phyloP scores from a whole-genome alignment of 305 asterid species.

The Rubia balearica region DNA sequence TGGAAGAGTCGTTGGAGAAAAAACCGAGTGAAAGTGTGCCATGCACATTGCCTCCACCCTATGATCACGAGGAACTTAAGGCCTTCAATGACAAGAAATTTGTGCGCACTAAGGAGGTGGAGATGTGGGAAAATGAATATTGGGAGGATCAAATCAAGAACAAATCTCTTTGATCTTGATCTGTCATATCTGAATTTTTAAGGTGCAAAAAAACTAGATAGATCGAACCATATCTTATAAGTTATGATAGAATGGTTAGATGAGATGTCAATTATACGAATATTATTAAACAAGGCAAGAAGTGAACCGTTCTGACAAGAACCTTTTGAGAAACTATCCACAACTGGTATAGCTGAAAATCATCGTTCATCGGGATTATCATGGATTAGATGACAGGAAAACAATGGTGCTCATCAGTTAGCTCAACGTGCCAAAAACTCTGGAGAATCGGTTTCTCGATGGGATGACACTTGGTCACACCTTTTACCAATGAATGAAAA shows the following conservation, averaged over 20 bases:
- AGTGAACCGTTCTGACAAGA: not conserved
- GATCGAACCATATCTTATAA: too few species aligned
- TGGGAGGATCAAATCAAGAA: constrained; percentile 38
- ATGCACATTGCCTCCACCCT: constrained; percentile 69
- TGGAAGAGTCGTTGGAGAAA: constrained; percentile 67
- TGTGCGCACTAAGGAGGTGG: constrained; percentile 46
- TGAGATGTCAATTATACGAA: too few species aligned
- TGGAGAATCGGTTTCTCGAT: too few species aligned
- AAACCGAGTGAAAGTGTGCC: constrained; percentile 49
- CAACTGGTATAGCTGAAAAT: not conserved
- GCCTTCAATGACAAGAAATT: constrained; percentile 35
- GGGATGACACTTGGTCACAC: too few species aligned
- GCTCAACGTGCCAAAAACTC: too few species aligned
- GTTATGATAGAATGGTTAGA: too few species aligned
- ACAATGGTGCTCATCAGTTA: too few species aligned
- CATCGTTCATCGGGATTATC: too few species aligned
- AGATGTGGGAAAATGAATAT: constrained; percentile 53
- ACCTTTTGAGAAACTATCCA: not conserved
- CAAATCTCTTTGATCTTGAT: not conserved
- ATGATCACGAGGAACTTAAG: constrained; percentile 37
- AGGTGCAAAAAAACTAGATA: too few species aligned
- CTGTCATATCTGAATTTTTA: too few species aligned
- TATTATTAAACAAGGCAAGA: not conserved
- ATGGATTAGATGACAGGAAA: too few species aligned
- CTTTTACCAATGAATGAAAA: too few species aligned